These are phyloP conservation scores for Carex kokanica DNA, from an alignment of 176 grass and related monocot species.

Conservation along the genomic window DNA sequence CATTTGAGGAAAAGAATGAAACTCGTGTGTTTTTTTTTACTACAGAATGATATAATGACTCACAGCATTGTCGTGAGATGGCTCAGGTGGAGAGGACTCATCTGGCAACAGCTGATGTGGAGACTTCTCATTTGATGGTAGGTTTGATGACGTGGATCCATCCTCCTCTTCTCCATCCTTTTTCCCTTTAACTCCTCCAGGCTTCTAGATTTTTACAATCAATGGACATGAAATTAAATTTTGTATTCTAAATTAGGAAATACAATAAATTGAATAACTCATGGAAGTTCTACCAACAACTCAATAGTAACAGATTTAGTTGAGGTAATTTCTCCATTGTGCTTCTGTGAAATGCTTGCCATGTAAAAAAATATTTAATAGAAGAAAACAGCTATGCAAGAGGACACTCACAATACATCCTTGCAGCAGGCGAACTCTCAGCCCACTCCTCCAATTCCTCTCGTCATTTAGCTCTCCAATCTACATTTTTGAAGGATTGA, in stretches of 20 bases:
- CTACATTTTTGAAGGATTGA: constrained; percentile 26
- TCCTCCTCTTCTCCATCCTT: constrained; percentile 71
- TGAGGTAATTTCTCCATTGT: constrained; percentile 10
- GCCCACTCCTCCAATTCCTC: constrained; percentile 91
- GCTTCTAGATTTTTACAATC: constrained; percentile 44
- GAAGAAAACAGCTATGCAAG: constrained; percentile 23
- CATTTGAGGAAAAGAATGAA: no score
- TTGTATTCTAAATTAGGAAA: not conserved
- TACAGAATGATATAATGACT: constrained; percentile 25
- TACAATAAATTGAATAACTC: not conserved
- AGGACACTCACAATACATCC: constrained; percentile 70
- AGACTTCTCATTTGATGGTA: constrained; percentile 58
- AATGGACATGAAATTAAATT: constrained; percentile 18
- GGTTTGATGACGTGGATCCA: constrained; percentile 70
- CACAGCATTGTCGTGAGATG: constrained; percentile 53
- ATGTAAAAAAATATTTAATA: not conserved
- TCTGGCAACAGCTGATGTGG: constrained; percentile 20
- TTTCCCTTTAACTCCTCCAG: constrained; percentile 58
- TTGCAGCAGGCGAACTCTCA: constrained; percentile 79
- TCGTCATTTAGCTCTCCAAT: constrained; percentile 92
- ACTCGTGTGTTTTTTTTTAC: not conserved
- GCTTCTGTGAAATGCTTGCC: constrained; percentile 10
- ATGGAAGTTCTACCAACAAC: not conserved
- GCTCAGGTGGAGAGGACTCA: constrained; percentile 48
- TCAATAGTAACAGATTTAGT: not conserved